These are phyloP conservation scores for Leccinum rimulosum DNA, from an alignment of 768 basidiomycete genomes.

Conservation along the genomic window DNA sequence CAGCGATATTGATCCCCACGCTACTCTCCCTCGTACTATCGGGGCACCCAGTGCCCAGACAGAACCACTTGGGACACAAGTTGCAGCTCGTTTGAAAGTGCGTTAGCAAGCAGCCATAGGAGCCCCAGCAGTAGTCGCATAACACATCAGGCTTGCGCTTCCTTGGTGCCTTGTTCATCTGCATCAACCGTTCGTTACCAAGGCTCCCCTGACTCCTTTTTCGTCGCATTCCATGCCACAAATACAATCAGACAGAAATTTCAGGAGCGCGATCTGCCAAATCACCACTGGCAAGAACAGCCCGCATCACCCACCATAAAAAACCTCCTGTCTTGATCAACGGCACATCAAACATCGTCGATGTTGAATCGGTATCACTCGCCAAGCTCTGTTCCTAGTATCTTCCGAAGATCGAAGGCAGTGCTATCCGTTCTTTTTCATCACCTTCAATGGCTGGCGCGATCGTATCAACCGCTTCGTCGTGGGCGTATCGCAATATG, in stretches of 20 bases:
- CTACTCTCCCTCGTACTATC: conserved; percentile 14
- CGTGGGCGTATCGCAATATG: no score
- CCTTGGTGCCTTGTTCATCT: conserved; percentile 41
- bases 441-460: no score
- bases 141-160: conserved; percentile 17
- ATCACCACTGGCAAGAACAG: conserved; percentile 83
- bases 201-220: conserved; percentile 36
- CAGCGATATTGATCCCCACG: conserved; percentile 14
- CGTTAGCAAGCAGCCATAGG: conserved; percentile 67
- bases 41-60: background rate
- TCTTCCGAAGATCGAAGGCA: no score
- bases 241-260: conserved; percentile 41
- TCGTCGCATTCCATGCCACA: conserved; percentile 46
- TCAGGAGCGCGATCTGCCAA: conserved; percentile 73
- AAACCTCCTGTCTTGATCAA: background rate
- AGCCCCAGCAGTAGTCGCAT: conserved; percentile 63
- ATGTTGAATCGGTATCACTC: background rate
- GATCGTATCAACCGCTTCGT: no score
- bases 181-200: conserved; percentile 39
- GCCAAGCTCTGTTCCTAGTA: no score
- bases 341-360: background rate
- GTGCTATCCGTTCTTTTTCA: no score
- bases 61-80: no score
- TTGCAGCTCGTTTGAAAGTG: conserved; percentile 43
- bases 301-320: background rate